These are phyloP conservation scores for Sclerotiophoma versabilis DNA, from an alignment of 2,329 filamentous ascomycete genomes.

Conservation along the genomic window DNA sequence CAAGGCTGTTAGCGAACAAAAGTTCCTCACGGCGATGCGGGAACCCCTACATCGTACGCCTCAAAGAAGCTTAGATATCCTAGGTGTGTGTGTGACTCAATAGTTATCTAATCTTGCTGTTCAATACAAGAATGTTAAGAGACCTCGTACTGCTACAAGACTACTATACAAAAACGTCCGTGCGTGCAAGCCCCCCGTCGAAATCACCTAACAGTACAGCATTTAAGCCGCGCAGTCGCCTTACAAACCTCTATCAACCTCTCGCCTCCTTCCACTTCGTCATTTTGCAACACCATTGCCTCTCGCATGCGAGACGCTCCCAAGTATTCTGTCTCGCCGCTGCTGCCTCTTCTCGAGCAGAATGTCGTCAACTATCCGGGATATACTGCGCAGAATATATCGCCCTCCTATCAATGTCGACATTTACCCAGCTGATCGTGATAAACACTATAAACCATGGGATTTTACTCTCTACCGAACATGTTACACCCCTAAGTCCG, in stretches of 20 bases:
- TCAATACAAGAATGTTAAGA: too few species aligned
- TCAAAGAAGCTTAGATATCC: too few species aligned
- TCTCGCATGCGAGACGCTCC: neutral
- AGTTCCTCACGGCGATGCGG: too few species aligned
- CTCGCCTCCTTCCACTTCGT: neutral
- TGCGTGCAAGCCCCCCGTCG: too few species aligned
- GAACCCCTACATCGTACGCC: too few species aligned
- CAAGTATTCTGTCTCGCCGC: neutral
- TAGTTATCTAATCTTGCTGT: too few species aligned
- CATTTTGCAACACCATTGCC: neutral
- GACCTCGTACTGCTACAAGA: too few species aligned
- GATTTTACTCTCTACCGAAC: neutral
- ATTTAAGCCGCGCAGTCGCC: slow-evolving; percentile 27
- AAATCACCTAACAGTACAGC: too few species aligned
- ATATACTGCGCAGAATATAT: neutral
- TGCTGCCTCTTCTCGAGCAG: neutral
- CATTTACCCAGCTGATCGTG: neutral
- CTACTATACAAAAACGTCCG: too few species aligned
- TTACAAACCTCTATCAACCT: neutral
- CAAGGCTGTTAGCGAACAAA: too few species aligned
- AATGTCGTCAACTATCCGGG: neutral
- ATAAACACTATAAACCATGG: neutral
- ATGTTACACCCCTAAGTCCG: neutral
- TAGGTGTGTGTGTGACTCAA: too few species aligned
- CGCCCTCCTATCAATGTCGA: neutral